phyloP scores from a whole-genome alignment of 768 basidiomycete genomes.

The Auriscalpium vulgare region DNA sequence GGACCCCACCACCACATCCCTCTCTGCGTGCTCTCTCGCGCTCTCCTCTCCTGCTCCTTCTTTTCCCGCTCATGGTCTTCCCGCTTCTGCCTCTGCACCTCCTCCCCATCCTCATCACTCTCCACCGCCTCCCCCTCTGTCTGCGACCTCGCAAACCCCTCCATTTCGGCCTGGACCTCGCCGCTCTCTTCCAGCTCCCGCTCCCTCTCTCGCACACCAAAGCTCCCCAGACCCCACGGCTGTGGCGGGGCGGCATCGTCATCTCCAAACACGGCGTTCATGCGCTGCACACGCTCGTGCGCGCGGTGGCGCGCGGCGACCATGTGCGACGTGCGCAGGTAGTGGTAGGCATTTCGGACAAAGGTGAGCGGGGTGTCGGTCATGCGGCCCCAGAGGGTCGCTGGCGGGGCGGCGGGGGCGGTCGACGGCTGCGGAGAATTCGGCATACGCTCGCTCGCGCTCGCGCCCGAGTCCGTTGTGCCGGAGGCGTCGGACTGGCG shows the following conservation, averaged over 20 bases:
- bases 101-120: not conserved
- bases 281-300: constrained; percentile 54
- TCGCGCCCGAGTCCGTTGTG: not conserved
- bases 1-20: constrained; percentile 84
- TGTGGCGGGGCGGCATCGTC: constrained; percentile 20
- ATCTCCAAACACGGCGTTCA: constrained; percentile 49
- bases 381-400: not conserved
- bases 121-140: constrained; percentile 13
- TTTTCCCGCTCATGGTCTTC: constrained; percentile 1
- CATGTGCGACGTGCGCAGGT: constrained; percentile 62
- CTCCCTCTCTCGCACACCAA: constrained; percentile 39
- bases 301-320: constrained; percentile 66
- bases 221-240: constrained; percentile 68
- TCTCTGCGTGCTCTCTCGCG: constrained; percentile 16
- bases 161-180: constrained; percentile 17
- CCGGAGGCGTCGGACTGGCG: not conserved
- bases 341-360: constrained; percentile 47
- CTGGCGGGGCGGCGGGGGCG: not conserved
- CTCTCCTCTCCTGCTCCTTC: constrained; percentile 19
- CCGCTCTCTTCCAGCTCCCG: constrained; percentile 19
- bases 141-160: constrained; percentile 1
- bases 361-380: constrained; percentile 18
- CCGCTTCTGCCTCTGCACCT: constrained; percentile 10
- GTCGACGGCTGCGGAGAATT: not conserved
- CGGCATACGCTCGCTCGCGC: not conserved